Evolutionary conservation across 2,329 filamentous ascomycete species (phyloP).

Genomic region (Ophiostoma himal-ulmi): DNA sequence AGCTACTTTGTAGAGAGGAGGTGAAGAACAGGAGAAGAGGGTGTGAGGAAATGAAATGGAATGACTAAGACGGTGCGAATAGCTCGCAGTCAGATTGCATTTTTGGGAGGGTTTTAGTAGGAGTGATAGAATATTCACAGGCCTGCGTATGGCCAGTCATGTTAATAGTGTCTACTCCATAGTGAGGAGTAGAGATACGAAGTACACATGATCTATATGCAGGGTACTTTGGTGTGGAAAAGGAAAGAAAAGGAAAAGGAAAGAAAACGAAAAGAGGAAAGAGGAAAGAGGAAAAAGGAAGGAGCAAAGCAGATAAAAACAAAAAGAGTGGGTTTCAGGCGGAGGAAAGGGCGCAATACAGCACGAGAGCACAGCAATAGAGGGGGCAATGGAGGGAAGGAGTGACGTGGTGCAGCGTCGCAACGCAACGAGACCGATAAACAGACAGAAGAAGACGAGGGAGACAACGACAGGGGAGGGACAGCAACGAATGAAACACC

Average conservation of each 20-base stretch:
- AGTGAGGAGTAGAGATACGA: background rate
- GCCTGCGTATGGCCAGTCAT: slow-evolving; percentile 11
- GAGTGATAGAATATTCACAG: slow-evolving; percentile 11
- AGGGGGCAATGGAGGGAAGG: background rate
- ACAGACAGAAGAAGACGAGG: background rate
- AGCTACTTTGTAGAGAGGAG: no score
- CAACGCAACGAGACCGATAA: background rate
- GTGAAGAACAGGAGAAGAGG: background rate
- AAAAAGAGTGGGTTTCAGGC: background rate
- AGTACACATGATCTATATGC: background rate
- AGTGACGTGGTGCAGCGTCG: background rate
- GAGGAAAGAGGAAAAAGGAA: background rate
- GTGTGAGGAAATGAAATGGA: background rate
- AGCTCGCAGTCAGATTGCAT: background rate
- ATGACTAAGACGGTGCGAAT: slow-evolving; percentile 1
- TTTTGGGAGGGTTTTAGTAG: background rate
- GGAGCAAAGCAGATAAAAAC: background rate
- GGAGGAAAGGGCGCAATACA: background rate
- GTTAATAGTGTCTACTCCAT: background rate
- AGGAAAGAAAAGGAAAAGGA: background rate
- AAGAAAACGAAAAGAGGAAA: slow-evolving; percentile 13
- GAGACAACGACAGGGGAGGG: background rate
- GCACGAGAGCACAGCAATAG: no score
- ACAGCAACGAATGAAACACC: background rate
- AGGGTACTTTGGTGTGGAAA: background rate